Evolutionary conservation across 345 rosid species (phyloP).

Genomic region (Fremontodendron californicum): DNA sequence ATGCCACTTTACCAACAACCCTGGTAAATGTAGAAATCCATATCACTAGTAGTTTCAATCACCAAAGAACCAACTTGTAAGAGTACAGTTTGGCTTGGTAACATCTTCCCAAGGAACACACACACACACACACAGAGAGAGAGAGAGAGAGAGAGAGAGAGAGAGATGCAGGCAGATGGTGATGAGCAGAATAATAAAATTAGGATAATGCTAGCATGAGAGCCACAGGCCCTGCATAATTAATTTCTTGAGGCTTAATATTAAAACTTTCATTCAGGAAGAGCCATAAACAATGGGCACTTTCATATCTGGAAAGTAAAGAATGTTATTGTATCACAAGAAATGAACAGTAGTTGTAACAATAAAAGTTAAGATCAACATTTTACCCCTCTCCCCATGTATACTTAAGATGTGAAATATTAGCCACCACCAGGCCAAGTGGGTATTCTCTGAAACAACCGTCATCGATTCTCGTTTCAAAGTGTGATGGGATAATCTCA

Average conservation of each 20-base stretch:
- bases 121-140: too few relatives aligned
- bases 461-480: constrained; percentile 10
- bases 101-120: neutral
- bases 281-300: neutral
- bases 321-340: neutral
- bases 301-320: neutral
- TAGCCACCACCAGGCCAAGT: constrained; percentile 27
- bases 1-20: constrained; percentile 52
- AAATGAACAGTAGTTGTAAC: neutral
- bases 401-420: constrained; percentile 37
- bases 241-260: neutral
- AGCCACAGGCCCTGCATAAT: neutral
- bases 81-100: neutral
- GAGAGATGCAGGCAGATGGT: neutral
- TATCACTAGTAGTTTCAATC: neutral
- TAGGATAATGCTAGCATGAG: neutral
- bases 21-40: constrained; percentile 23
- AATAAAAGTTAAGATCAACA: constrained; percentile 10
- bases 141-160: too few relatives aligned
- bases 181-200: neutral
- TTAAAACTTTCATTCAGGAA: neutral
- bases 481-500: constrained; percentile 19
- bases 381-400: constrained; percentile 53
- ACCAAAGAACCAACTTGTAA: neutral
- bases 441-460: constrained; percentile 27